A percentile compares a stretch with the other conserved stretches of the same genome.
Evolutionary conservation across 306 rosid species (phyloP).

Genomic region (Ammopiptanthus mongolicus): DNA sequence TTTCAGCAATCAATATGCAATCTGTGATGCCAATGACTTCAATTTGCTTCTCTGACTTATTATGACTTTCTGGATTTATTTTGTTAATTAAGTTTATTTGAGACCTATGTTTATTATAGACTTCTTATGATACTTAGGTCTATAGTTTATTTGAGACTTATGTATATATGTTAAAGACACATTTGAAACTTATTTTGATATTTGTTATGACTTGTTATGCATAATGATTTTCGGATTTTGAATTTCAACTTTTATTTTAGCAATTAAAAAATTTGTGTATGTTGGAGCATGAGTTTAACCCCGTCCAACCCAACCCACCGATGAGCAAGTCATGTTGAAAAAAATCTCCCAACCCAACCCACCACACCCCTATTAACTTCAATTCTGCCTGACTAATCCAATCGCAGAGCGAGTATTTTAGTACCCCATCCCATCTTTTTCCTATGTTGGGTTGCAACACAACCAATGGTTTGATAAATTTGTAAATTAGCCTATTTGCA

Average conservation of each 20-base stretch:
- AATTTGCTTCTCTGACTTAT: too few species aligned
- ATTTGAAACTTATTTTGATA: too few species aligned
- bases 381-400: not conserved
- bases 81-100: too few species aligned
- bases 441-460: too few species aligned
- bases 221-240: not conserved
- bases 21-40: not conserved
- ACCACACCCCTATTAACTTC: not conserved
- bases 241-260: too few species aligned
- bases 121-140: too few species aligned
- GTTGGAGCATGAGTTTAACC: too few species aligned
- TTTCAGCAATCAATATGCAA: not conserved
- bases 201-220: not conserved
- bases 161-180: not conserved
- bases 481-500: conserved; percentile 10
- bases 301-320: too few species aligned
- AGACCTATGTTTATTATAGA: not conserved
- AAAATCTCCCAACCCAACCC: too few species aligned
- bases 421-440: not conserved
- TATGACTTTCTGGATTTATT: not conserved
- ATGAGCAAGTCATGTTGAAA: too few species aligned
- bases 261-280: too few species aligned
- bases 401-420: not conserved
- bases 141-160: too few species aligned
- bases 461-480: conserved; percentile 1